Base-by-base conservation (phyloP, 306 rosid genomes). In the Sophora flavescens region DNA sequence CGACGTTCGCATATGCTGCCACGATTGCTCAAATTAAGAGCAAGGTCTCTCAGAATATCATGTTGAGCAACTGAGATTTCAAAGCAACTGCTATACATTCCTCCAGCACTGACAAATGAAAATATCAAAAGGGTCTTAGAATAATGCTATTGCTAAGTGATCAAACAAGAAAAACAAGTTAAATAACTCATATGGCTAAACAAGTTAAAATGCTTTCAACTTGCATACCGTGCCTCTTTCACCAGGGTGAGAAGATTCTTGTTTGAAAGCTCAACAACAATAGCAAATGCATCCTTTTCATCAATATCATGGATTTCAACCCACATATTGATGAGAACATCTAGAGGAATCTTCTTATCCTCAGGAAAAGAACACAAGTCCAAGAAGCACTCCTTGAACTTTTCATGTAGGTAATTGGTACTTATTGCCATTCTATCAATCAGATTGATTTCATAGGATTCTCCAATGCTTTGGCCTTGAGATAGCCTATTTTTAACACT, bases 281-380 rank as follows among this genome's bases (percentile, higher is more conserved):
- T 86, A 4, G 93, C 96, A 78, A 87, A 88, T 15, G 97, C 98
- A 48, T 86, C 92, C n/a, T 47, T 54, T 12, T 81, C 93, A 47
- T 91, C 90, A 30, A 94, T 82, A 48, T 80, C 97, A 33, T 92
- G 96, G 10, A 87, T 80, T 84, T 94, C 96, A 35, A 89, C 88
- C 98, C 98, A 94, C 79, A 89, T 84, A 36, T 86, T 94, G 86
- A 86, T 88, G 72, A 94, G 95, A 76, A 87, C 84, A 38, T 92
- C 96, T 0, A 94, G 81, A n/a, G 98, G 96, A 14, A 94, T 94
- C 70, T 88, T 92, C 67, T 83, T 89, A 79, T 94, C 98, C 63
- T 94, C 98, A 0, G 96, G 97, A 66, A 94, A 94, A 26, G 90
- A 81, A 56, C 96, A 92, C 67, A 94, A 59, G 77, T 94, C 98